These are phyloP conservation scores for Pistacia atlantica DNA, from an alignment of 345 rosid species.

Conservation along the genomic window DNA sequence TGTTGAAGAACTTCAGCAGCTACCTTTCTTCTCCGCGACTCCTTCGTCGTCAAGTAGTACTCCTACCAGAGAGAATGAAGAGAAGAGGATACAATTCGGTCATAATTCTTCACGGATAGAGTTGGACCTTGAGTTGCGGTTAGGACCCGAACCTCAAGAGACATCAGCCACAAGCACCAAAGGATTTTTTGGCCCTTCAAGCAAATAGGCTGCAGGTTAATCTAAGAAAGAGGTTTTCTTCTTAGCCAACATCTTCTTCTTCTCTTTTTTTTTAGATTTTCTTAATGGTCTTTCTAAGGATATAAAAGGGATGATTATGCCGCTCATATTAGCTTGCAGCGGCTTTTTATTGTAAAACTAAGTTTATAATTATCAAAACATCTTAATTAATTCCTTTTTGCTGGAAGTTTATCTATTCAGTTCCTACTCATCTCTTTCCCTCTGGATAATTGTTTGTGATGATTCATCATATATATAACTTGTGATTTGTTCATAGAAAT, in stretches of 20 bases:
- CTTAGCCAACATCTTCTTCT: not conserved
- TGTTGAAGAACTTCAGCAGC: constrained; percentile 20
- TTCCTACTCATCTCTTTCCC: not conserved
- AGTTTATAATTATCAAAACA: not conserved
- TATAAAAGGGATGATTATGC: not conserved
- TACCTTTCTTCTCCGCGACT: not conserved
- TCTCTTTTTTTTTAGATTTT: not conserved
- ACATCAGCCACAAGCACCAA: constrained; percentile 7
- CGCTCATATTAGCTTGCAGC: not conserved
- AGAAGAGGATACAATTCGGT: constrained; percentile 1
- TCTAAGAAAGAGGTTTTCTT: not conserved
- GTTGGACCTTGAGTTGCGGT: constrained; percentile 69
- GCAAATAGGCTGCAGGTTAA: not conserved
- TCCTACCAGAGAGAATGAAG: constrained; percentile 11
- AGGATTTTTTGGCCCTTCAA: not conserved
- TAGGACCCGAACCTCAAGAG: constrained; percentile 48
- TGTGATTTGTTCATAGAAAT: not conserved
- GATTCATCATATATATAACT: not conserved
- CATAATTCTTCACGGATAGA: constrained; percentile 31
- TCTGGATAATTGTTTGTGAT: not conserved
- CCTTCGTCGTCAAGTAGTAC: not conserved
- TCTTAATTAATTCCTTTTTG: not conserved
- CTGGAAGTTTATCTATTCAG: not conserved
- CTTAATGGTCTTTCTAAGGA: not conserved
- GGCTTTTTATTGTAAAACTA: not conserved